These are phyloP conservation scores for Alternaria longipes DNA, from an alignment of 2,329 filamentous ascomycete species.

Conservation along the genomic window DNA sequence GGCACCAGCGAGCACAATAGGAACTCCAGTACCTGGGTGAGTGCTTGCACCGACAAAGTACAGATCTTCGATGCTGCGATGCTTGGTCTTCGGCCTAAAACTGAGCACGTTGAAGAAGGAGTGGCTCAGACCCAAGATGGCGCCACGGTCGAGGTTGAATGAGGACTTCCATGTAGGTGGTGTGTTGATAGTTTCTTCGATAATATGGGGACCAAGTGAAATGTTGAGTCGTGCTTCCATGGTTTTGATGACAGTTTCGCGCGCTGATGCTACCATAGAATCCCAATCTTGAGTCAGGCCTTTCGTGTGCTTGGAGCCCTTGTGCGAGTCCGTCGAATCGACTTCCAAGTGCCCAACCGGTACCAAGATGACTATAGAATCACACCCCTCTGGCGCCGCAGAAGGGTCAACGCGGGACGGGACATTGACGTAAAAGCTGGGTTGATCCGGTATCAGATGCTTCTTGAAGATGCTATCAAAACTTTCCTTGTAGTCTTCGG, in stretches of 20 bases:
- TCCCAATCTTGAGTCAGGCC: conserved; percentile 67
- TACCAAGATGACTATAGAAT: conserved; percentile 74
- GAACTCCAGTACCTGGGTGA: conserved; percentile 79
- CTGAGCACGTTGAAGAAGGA: conserved; percentile 77
- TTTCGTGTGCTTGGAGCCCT: conserved; percentile 52
- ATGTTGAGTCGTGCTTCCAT: conserved; percentile 69
- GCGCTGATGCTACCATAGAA: conserved; percentile 66
- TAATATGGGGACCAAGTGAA: conserved; percentile 60
- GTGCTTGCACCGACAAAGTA: conserved; percentile 81
- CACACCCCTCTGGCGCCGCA: conserved; percentile 71
- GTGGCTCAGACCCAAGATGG: conserved; percentile 76
- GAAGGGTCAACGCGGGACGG: conserved; percentile 73
- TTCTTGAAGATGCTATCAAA: conserved; percentile 80
- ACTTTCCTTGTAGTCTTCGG: conserved; percentile 74
- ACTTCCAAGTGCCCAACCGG: conserved; percentile 73
- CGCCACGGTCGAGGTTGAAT: conserved; percentile 79
- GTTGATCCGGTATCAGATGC: conserved; percentile 71
- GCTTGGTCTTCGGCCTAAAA: conserved; percentile 69
- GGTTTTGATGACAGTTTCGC: conserved; percentile 68
- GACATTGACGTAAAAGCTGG: conserved; percentile 81
- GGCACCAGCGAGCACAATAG: conserved; percentile 74
- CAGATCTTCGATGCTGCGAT: conserved; percentile 60
- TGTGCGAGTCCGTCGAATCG: conserved; percentile 51
- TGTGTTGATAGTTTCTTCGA: conserved; percentile 72
- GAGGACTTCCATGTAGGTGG: conserved; percentile 70